Conservation (phyloP, 2,329 filamentous ascomycete genomes). For the Lomentospora prolificans region DNA sequence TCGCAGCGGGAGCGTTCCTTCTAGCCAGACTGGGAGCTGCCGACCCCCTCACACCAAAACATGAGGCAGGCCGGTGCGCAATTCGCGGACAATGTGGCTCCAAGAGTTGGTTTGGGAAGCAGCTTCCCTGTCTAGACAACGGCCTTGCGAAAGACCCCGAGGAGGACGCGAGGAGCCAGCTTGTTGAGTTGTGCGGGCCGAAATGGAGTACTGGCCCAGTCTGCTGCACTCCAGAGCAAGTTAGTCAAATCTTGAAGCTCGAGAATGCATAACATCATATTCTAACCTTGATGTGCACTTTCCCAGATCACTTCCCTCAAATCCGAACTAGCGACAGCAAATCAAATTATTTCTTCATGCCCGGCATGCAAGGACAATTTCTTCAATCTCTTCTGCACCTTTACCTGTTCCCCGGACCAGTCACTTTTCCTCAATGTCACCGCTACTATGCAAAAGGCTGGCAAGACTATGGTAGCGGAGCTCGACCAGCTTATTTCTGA, state of each 20-base stretch:
- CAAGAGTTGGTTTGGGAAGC: conserved; percentile 78
- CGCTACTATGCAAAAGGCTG: conserved; percentile 50
- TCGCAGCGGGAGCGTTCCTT: conserved; percentile 15
- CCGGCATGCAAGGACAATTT: conserved; percentile 98
- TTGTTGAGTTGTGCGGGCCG: conserved; percentile 76
- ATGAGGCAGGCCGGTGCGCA: conserved; percentile 81
- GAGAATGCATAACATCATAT: conserved; percentile 2
- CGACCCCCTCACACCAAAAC: conserved; percentile 43
- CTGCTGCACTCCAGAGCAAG: conserved; percentile 77
- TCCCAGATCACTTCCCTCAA: conserved; percentile 65
- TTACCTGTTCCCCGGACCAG: conserved; percentile 95
- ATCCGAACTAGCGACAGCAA: conserved; percentile 76
- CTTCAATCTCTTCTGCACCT: conserved; percentile 95
- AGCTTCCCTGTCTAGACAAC: conserved; percentile 90
- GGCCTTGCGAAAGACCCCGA: conserved; percentile 67
- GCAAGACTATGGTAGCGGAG: conserved; percentile 60
- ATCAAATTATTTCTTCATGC: conserved; percentile 83
- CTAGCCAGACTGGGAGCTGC: conserved; percentile 11
- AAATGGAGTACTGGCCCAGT: conserved; percentile 79
- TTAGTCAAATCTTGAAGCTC: conserved; percentile 21
- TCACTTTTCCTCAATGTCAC: conserved; percentile 94
- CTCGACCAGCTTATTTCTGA: conserved; percentile 82
- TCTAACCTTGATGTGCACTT: too few relatives aligned
- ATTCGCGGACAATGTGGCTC: conserved; percentile 88
- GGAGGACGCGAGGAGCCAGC: conserved; percentile 59